phyloP scores from a whole-genome alignment of 805 yeast species.

The Lachancea kluyveri region DNA sequence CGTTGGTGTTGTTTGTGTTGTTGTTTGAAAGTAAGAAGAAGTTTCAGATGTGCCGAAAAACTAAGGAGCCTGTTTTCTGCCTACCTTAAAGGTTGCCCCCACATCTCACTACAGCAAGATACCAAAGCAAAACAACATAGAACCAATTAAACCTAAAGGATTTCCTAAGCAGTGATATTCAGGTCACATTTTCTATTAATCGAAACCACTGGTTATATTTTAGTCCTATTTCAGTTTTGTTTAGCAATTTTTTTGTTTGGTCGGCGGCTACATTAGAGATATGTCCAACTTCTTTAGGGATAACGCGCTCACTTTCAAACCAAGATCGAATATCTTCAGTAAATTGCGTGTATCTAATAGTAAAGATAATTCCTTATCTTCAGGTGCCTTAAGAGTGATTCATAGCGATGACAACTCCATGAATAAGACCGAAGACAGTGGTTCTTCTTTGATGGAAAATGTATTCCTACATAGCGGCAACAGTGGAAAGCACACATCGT shows the following conservation, averaged over 20 bases:
- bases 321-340: conserved; percentile 29
- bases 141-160: no score
- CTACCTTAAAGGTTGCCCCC: no score
- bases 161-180: no score
- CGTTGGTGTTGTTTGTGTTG: neutral
- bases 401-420: neutral
- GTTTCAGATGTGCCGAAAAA: no score
- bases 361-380: conserved; percentile 1
- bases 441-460: conserved; percentile 18
- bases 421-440: conserved; percentile 10
- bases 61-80: no score
- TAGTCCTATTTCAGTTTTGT: no score
- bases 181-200: no score
- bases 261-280: neutral
- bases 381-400: conserved; percentile 3
- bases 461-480: conserved; percentile 7
- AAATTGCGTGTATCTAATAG: conserved; percentile 17
- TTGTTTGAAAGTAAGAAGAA: no score
- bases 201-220: no score
- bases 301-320: conserved; percentile 25
- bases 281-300: conserved; percentile 33
- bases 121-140: no score
- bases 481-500: conserved; percentile 5
- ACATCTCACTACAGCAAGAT: no score
- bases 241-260: neutral